Percentiles rank a stretch among this genome's conserved stretches.
Conservation (phyloP, 164 flowering plant species). For the Platanus orientalis region DNA sequence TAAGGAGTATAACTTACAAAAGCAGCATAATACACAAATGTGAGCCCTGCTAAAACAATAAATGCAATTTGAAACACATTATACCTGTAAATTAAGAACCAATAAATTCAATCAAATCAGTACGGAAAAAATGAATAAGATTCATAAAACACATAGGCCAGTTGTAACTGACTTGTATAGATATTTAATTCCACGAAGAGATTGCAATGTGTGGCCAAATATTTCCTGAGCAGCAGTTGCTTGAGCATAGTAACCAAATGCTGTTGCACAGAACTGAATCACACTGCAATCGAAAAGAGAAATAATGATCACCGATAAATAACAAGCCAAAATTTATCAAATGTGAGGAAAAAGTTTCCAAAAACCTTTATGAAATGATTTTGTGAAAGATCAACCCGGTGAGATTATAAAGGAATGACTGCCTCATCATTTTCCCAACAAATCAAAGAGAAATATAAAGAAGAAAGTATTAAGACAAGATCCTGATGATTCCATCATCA, state of each 20-base stretch:
- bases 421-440: neutral
- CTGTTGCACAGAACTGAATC: constrained; percentile 93
- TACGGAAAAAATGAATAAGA: neutral
- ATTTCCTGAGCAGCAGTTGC: constrained; percentile 99
- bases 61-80: constrained; percentile 95
- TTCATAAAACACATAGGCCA: neutral
- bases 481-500: neutral
- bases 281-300: constrained; percentile 52
- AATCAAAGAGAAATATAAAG: neutral
- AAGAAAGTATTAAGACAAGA: neutral
- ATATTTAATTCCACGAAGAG: constrained; percentile 92
- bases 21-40: constrained; percentile 74
- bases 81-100: constrained; percentile 50
- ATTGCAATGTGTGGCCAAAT: constrained; percentile 94
- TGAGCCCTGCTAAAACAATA: constrained; percentile 68
- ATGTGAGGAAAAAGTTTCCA: too few species aligned
- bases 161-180: constrained; percentile 72
- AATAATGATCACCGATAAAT: neutral
- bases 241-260: constrained; percentile 95
- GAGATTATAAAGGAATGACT: neutral
- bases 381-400: neutral
- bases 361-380: neutral
- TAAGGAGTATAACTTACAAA: constrained; percentile 63
- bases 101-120: constrained; percentile 9
- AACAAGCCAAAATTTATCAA: too few species aligned